These are phyloP conservation scores for Ascochyta koolunga DNA, from an alignment of 2,329 filamentous ascomycete species.

Conservation along the genomic window DNA sequence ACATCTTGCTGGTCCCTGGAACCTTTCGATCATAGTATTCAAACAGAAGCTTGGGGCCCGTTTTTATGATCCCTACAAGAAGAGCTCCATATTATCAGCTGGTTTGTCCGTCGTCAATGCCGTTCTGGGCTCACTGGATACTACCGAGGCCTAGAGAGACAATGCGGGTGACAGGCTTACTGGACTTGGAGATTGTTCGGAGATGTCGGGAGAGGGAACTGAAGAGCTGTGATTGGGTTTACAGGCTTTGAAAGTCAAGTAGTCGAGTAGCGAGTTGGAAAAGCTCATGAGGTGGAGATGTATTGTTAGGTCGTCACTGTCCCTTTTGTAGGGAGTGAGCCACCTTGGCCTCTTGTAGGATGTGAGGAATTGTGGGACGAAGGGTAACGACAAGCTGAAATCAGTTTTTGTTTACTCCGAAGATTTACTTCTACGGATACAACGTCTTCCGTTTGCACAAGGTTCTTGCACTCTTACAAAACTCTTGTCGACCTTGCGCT, in stretches of 20 bases:
- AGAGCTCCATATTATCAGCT: no score
- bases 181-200: conserved; percentile 4
- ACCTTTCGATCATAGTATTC: no score
- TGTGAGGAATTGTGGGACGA: not conserved
- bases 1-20: no score
- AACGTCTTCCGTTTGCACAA: not conserved
- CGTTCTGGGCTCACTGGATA: not conserved
- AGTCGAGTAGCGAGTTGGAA: conserved; percentile 12
- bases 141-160: conserved; percentile 31
- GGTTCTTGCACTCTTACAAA: not conserved
- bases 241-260: conserved; percentile 13
- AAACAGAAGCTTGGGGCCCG: no score
- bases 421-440: not conserved
- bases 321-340: not conserved
- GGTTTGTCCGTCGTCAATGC: no score
- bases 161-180: conserved; percentile 19
- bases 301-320: conserved; percentile 4
- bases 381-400: not conserved
- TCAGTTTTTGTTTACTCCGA: not conserved
- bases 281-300: conserved; percentile 15
- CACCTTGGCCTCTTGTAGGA: not conserved
- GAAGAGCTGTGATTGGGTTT: conserved; percentile 18
- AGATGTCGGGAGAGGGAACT: conserved; percentile 17
- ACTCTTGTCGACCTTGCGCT: not conserved
- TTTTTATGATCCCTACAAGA: no score